Percentiles rank a stretch among this genome's conserved stretches.
Evolutionary conservation across 805 yeast genomes (phyloP).

Genomic region (Suhomyces pyralidae): DNA sequence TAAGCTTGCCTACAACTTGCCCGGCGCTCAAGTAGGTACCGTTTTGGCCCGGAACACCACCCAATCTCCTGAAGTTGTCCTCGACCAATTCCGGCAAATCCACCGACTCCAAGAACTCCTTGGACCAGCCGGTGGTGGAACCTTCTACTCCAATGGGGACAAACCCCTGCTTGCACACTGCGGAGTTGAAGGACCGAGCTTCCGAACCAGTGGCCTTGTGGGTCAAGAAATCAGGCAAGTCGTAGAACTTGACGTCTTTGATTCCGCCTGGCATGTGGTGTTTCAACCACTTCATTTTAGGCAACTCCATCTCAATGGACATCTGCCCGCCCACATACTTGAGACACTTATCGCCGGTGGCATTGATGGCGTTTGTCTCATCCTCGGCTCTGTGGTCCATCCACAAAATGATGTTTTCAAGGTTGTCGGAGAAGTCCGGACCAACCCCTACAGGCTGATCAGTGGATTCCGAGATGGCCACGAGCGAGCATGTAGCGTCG

Average conservation of each 20-base stretch:
- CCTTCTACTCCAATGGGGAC: slow-evolving; percentile 91
- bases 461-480: slow-evolving; percentile 62
- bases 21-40: slow-evolving; percentile 86
- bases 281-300: slow-evolving; percentile 95
- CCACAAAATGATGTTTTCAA: slow-evolving; percentile 90
- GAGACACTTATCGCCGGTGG: slow-evolving; percentile 72
- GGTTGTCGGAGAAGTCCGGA: slow-evolving; percentile 71
- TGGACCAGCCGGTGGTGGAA: slow-evolving; percentile 85
- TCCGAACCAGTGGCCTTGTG: slow-evolving; percentile 87
- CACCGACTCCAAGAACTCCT: slow-evolving; percentile 64
- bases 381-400: slow-evolving; percentile 94
- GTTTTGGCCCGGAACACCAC: slow-evolving; percentile 74
- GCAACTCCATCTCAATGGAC: slow-evolving; percentile 98
- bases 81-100: slow-evolving; percentile 75
- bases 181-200: slow-evolving; percentile 84
- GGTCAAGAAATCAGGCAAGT: slow-evolving; percentile 87
- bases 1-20: slow-evolving; percentile 75
- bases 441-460: slow-evolving; percentile 85
- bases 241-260: slow-evolving; percentile 75
- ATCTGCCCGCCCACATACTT: slow-evolving; percentile 95
- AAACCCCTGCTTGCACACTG: slow-evolving; percentile 94
- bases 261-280: slow-evolving; percentile 66
- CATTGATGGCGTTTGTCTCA: slow-evolving; percentile 79
- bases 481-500: slow-evolving; percentile 96
- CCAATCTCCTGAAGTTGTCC: slow-evolving; percentile 73